These are phyloP conservation scores for Gnaphalium uliginosum DNA, from an alignment of 129 eudicot genomes.

Conservation along the genomic window DNA sequence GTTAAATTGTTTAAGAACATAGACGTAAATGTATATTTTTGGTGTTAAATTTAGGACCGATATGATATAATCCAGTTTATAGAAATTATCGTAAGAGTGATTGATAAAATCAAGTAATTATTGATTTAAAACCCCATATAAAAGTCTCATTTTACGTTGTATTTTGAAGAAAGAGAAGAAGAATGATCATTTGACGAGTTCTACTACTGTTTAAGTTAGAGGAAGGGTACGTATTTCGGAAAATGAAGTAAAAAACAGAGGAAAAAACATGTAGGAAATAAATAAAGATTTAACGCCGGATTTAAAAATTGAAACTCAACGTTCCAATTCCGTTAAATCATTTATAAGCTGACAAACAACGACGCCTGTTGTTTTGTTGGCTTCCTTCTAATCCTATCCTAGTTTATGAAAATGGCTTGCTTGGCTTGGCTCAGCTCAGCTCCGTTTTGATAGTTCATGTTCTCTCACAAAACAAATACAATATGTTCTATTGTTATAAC, in stretches of 20 bases:
- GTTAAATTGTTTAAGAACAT: too few species aligned
- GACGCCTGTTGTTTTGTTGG: constrained; percentile 42
- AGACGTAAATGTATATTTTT: too few species aligned
- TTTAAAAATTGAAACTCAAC: constrained; percentile 40
- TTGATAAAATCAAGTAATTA: too few species aligned
- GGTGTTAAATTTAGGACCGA: not conserved
- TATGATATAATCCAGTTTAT: too few species aligned
- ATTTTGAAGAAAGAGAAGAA: not conserved
- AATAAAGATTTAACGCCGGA: constrained; percentile 35
- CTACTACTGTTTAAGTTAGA: not conserved
- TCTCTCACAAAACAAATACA: too few species aligned
- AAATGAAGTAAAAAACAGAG: constrained; percentile 29
- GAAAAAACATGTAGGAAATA: constrained; percentile 30
- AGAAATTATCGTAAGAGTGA: too few species aligned
- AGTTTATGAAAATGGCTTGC: not conserved
- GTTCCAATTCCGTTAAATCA: constrained; percentile 47
- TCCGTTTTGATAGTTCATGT: too few species aligned
- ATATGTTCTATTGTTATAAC: too few species aligned
- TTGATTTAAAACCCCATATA: not conserved
- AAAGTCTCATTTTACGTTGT: not conserved
- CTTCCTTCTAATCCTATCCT: constrained; percentile 32
- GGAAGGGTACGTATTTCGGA: constrained; percentile 18
- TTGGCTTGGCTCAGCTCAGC: not conserved
- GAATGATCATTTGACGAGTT: constrained; percentile 18
- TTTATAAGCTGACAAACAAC: constrained; percentile 40